Percentiles rank a stretch among this genome's conserved stretches.
Conservation (phyloP, 768 basidiomycete genomes). For the Naganishia antarctica region DNA sequence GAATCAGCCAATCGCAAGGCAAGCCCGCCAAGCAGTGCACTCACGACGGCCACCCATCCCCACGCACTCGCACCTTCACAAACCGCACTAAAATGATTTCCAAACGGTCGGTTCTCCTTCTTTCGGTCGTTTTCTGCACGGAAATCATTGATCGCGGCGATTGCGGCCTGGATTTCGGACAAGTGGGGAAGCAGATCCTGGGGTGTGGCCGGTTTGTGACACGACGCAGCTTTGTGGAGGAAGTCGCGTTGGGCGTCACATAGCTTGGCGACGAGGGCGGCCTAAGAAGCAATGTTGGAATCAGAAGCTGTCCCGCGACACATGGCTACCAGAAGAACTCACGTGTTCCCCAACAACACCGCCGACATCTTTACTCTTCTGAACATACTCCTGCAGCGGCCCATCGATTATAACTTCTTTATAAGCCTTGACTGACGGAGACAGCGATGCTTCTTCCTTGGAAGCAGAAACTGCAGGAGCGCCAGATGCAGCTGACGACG, state of each 20-base stretch:
- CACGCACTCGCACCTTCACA: conserved; percentile 73
- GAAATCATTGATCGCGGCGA: conserved; percentile 70
- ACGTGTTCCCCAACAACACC: conserved; percentile 76
- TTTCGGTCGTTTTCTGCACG: conserved; percentile 77
- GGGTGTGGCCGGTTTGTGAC: conserved; percentile 71
- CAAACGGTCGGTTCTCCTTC: conserved; percentile 62
- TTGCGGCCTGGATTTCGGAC: conserved; percentile 63
- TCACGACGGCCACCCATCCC: conserved; percentile 81
- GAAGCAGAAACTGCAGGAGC: conserved; percentile 44
- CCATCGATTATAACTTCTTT: conserved; percentile 68
- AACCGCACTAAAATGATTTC: conserved; percentile 71
- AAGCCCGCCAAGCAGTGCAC: conserved; percentile 42
- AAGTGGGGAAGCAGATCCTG: conserved; percentile 59
- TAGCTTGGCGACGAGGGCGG: conserved; percentile 62
- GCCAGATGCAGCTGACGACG: conserved; percentile 36
- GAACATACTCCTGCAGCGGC: conserved; percentile 67
- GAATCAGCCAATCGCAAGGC: no score
- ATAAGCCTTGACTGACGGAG: conserved; percentile 66
- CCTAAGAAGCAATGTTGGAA: no score
- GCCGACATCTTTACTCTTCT: conserved; percentile 67
- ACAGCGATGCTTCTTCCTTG: conserved; percentile 38
- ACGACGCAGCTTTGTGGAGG: conserved; percentile 63
- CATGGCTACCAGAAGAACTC: no score
- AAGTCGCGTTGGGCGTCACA: conserved; percentile 66
- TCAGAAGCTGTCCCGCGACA: no score